These are phyloP conservation scores for Talaromyces stipitatus DNA, from an alignment of 495 filamentous ascomycete genomes.

Conservation along the genomic window DNA sequence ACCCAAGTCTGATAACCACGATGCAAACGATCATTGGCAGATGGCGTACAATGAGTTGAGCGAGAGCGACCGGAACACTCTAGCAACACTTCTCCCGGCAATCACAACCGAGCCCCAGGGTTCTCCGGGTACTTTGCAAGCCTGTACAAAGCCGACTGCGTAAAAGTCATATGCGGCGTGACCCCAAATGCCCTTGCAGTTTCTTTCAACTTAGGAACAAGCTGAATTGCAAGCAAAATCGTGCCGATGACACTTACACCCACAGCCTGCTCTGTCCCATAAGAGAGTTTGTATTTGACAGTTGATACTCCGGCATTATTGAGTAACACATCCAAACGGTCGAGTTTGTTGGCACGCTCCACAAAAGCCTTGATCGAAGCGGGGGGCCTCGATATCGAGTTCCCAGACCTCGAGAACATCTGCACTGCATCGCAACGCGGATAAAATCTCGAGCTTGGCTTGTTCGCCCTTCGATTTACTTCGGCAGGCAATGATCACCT, in stretches of 20 bases:
- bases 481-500: slow-evolving; percentile 49
- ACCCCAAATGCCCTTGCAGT: slow-evolving; percentile 15
- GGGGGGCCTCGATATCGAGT: slow-evolving; percentile 42
- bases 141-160: not conserved
- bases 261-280: slow-evolving; percentile 39
- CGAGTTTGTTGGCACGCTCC: slow-evolving; percentile 22
- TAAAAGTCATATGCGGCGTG: not conserved
- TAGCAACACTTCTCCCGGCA: no score
- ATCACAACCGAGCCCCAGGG: no score
- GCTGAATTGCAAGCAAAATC: slow-evolving; percentile 33
- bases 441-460: slow-evolving; percentile 25
- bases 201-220: slow-evolving; percentile 33
- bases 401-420: slow-evolving; percentile 46
- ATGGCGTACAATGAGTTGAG: no score
- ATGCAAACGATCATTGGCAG: no score
- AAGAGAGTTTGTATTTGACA: slow-evolving; percentile 14
- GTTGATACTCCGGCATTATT: slow-evolving; percentile 38
- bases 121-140: not conserved
- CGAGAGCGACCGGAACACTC: no score
- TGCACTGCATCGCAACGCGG: slow-evolving; percentile 4
- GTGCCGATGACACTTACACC: slow-evolving; percentile 48
- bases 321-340: slow-evolving; percentile 32
- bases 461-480: slow-evolving; percentile 36
- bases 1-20: no score
- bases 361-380: slow-evolving; percentile 32